Percentiles rank a stretch among this genome's conserved stretches.
Conservation (phyloP, 768 basidiomycete genomes). For the Lyophyllum atratum region DNA sequence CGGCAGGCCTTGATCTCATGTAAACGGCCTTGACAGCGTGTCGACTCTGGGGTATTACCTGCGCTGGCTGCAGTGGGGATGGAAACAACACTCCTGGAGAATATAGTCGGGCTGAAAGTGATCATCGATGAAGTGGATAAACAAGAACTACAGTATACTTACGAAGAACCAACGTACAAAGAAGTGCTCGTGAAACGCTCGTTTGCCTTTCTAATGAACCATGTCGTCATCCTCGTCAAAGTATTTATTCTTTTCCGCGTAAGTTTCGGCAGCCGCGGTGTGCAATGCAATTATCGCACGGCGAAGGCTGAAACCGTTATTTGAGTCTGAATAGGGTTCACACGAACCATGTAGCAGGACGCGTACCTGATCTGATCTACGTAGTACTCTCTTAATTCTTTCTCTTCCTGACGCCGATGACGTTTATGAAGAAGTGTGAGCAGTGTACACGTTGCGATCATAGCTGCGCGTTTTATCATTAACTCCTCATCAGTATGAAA, state of each 20-base stretch:
- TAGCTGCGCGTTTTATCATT: conserved; percentile 26
- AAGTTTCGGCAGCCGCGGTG: conserved; percentile 27
- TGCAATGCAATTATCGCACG: conserved; percentile 37
- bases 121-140: too few species aligned
- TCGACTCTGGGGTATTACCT: too few species aligned
- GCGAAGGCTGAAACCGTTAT: conserved; percentile 27
- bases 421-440: conserved; percentile 45
- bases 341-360: neutral
- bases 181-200: too few species aligned
- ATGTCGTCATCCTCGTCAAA: neutral
- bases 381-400: conserved; percentile 49
- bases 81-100: too few species aligned
- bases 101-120: too few species aligned
- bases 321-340: neutral
- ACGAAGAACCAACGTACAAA: too few species aligned
- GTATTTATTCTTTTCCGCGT: conserved; percentile 9
- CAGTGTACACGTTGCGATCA: conserved; percentile 35
- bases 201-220: neutral
- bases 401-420: conserved; percentile 36
- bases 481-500: neutral
- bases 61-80: too few species aligned
- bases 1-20: too few species aligned
- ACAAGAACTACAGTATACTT: too few species aligned
- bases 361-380: conserved; percentile 46
- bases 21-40: too few species aligned